Base-by-base conservation (phyloP, 805 yeast species). In the Schizosaccharomyces osmophilus region DNA sequence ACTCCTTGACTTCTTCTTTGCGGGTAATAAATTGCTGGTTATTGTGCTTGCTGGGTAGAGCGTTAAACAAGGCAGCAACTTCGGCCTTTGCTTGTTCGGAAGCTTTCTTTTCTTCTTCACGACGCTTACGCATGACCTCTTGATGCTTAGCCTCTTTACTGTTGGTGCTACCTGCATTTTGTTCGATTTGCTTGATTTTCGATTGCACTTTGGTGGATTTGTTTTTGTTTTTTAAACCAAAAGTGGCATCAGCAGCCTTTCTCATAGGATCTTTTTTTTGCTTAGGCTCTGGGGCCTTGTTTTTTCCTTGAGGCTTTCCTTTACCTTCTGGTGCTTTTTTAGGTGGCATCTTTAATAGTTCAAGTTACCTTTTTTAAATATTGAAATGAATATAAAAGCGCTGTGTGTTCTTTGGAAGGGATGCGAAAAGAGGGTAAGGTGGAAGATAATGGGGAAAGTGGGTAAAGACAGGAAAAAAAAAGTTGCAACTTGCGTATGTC, bases 11-110 rank as follows among this genome's bases (percentile, higher is more conserved):
- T 19, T 48, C 66, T 6, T 61, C 64, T 65, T 95, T 81, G 74
- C 93, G 90, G 62, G 98, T 98, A 73, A 93, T 97, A 63, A 88
- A 97, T 69, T 90, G 88, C 54, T 96, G 95, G 41, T 90, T 86
- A 70, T 87, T 87, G 71, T 87, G 97, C 58, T 75, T 77, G 62
- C 80, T 84, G 60, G 87, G 76, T 3, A 81, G 76, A 0, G 81
- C 74, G 41, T 82, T 84, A 67, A 87, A 79, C 57, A 90, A 73
- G 19, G 84, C 83, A 15, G 87, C 83, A 4, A 95, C 94, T 69
- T 90, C 97, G 59, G 79, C 80, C 70, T 84, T 86, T 55, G 95
- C 97, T 55, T 79, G 83, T 65, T 90, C 98, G 1, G 88, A 85
- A 13, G 95, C 93, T 70, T 85, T 87, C 78, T 85, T 89, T 72